phyloP scores from a whole-genome alignment of 768 basidiomycete genomes.

The Boletus pseudo-olivaceus region DNA sequence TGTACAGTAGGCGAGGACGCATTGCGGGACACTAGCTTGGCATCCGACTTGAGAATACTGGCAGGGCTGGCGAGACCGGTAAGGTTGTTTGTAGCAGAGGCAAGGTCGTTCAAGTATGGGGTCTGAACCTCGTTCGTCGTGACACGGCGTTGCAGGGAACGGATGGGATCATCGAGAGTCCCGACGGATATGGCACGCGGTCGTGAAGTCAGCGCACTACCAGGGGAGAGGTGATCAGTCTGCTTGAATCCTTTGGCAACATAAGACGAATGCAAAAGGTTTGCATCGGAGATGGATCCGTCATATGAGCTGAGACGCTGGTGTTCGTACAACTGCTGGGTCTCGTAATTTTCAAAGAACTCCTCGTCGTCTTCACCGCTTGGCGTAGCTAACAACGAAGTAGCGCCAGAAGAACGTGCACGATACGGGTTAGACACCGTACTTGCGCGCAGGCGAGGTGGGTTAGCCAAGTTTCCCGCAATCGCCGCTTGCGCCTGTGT shows the following conservation, averaged over 20 bases:
- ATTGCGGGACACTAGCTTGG: conserved; percentile 46
- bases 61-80: conserved; percentile 31
- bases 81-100: conserved; percentile 34
- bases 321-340: conserved; percentile 38
- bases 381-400: conserved; percentile 61
- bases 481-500: conserved; percentile 90
- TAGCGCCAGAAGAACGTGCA: conserved; percentile 53
- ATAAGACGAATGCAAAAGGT: conserved; percentile 54
- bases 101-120: conserved; percentile 56
- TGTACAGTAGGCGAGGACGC: conserved; percentile 53
- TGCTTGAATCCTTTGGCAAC: conserved; percentile 73
- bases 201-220: conserved; percentile 43
- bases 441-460: conserved; percentile 78
- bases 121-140: conserved; percentile 52
- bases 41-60: conserved; percentile 57
- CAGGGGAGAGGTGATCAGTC: conserved; percentile 58
- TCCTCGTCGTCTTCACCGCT: conserved; percentile 72
- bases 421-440: conserved; percentile 95
- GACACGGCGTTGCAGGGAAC: conserved; percentile 63
- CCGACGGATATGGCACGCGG: conserved; percentile 90
- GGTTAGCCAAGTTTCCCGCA: conserved; percentile 75
- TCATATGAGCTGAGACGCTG: conserved; percentile 66
- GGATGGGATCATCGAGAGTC: conserved; percentile 76
- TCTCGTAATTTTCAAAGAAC: conserved; percentile 60
- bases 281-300: conserved; percentile 45